These are phyloP conservation scores for Citrus mangshanensis DNA, from an alignment of 345 rosid species.

Conservation along the genomic window DNA sequence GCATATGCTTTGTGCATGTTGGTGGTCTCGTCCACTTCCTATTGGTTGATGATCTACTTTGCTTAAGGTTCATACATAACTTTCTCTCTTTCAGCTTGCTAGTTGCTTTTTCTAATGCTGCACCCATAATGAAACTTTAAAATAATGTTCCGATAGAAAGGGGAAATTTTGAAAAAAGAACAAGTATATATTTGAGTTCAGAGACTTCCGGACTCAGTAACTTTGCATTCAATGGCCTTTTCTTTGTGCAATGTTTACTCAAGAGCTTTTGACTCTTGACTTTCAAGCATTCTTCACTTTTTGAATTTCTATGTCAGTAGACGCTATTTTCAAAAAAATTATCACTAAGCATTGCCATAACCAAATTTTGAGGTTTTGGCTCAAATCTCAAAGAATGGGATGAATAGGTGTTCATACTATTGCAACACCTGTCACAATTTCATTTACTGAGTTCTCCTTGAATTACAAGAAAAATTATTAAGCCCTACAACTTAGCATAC, in stretches of 20 bases:
- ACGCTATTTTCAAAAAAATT: neutral
- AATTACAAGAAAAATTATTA: neutral
- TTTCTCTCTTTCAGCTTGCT: neutral
- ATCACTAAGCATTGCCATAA: neutral
- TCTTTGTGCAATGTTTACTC: neutral
- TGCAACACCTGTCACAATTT: neutral
- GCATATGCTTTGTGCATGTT: neutral
- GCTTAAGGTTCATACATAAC: neutral
- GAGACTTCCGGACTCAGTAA: neutral
- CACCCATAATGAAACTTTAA: too few species aligned
- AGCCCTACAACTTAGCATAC: constrained; percentile 40
- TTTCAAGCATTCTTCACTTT: neutral
- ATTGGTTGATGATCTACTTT: neutral
- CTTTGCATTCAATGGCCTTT: too few species aligned
- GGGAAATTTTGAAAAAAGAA: too few species aligned
- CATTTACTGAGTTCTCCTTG: neutral
- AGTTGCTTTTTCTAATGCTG: too few species aligned
- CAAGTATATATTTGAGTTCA: too few species aligned
- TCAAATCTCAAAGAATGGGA: neutral
- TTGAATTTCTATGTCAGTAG: neutral
- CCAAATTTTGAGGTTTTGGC: neutral
- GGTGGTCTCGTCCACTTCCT: neutral
- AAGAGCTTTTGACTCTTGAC: neutral
- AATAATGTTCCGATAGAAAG: too few species aligned
- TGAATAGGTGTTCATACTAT: neutral